A percentile compares a stretch with the other conserved stretches of the same genome.
phyloP scores from a whole-genome alignment of 345 rosid genomes.

The Atalantia buxifolia region DNA sequence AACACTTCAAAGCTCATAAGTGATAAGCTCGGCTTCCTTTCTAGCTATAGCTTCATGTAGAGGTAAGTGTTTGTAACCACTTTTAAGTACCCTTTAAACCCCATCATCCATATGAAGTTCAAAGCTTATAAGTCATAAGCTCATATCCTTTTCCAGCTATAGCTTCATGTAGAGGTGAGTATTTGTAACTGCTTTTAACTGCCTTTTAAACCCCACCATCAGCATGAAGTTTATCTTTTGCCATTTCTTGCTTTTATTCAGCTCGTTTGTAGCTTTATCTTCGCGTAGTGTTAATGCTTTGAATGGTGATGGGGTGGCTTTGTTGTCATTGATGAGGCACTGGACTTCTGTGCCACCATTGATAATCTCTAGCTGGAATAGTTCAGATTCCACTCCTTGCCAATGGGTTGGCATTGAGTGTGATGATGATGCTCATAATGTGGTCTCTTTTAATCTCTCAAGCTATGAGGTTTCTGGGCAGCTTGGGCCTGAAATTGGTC shows the following conservation, averaged over 20 bases:
- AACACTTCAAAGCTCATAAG: neutral
- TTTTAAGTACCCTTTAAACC: no score
- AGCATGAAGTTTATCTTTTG: slow-evolving; percentile 12
- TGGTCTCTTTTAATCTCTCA: slow-evolving; percentile 45
- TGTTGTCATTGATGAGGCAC: slow-evolving; percentile 48
- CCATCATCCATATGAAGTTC: no score
- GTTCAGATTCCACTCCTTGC: slow-evolving; percentile 52
- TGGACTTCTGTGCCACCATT: slow-evolving; percentile 43
- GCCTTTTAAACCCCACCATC: neutral
- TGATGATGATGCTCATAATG: slow-evolving; percentile 25
- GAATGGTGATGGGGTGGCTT: slow-evolving; percentile 46
- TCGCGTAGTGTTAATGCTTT: slow-evolving; percentile 24
- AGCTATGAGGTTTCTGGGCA: slow-evolving; percentile 47
- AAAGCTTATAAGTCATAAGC: neutral
- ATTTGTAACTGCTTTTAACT: neutral
- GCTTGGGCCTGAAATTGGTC: slow-evolving; percentile 52
- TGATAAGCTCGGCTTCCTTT: neutral
- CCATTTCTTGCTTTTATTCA: slow-evolving; percentile 14
- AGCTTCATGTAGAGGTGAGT: neutral
- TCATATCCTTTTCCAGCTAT: neutral
- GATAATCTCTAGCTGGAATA: slow-evolving; percentile 49
- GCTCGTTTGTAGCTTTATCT: slow-evolving; percentile 3
- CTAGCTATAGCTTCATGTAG: no score
- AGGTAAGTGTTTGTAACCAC: no score
- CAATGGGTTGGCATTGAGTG: slow-evolving; percentile 62